These are phyloP conservation scores for Apiotrichum sp. DNA, from an alignment of 1,284 basidiomycete species.

Conservation along the genomic window DNA sequence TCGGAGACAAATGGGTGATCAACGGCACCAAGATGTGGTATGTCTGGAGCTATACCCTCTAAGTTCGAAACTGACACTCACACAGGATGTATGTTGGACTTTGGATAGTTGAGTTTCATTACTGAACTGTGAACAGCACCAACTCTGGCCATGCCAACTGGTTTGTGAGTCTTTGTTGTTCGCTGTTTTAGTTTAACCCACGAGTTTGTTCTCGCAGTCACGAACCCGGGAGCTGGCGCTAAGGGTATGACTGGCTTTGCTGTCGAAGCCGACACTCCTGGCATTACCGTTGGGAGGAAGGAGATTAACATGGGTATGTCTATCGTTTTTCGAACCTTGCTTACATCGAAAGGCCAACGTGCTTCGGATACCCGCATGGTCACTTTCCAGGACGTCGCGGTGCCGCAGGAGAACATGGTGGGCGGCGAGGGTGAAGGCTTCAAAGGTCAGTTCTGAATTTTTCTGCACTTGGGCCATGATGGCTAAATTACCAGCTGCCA, in stretches of 20 bases:
- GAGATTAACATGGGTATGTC: conserved; percentile 55
- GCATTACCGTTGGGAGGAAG: conserved; percentile 52
- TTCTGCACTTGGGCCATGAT: neutral
- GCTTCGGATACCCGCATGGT: conserved; percentile 55
- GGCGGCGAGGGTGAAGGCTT: conserved; percentile 54
- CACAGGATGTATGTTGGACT: conserved; percentile 39
- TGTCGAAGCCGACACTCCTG: conserved; percentile 52
- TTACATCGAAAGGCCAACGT: conserved; percentile 43
- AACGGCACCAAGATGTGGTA: conserved; percentile 55
- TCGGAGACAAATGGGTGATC: conserved; percentile 51
- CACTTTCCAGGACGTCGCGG: conserved; percentile 52
- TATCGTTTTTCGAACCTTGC: neutral
- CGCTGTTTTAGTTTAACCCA: too few relatives aligned
- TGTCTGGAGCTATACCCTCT: conserved; percentile 9
- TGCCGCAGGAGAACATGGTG: conserved; percentile 52
- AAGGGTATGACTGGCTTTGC: conserved; percentile 55
- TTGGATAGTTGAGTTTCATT: too few relatives aligned
- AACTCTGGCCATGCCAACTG: conserved; percentile 53
- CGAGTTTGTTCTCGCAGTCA: conserved; percentile 54
- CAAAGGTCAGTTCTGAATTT: conserved; percentile 41
- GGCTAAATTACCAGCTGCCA: conserved; percentile 37
- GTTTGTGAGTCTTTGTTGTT: conserved; percentile 44
- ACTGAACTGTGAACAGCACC: conserved; percentile 36
- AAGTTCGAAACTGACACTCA: too few relatives aligned
- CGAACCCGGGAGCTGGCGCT: conserved; percentile 49